phyloP scores from a whole-genome alignment of 371 early-diverging fungal genomes.

The Apophysomyces elegans region DNA sequence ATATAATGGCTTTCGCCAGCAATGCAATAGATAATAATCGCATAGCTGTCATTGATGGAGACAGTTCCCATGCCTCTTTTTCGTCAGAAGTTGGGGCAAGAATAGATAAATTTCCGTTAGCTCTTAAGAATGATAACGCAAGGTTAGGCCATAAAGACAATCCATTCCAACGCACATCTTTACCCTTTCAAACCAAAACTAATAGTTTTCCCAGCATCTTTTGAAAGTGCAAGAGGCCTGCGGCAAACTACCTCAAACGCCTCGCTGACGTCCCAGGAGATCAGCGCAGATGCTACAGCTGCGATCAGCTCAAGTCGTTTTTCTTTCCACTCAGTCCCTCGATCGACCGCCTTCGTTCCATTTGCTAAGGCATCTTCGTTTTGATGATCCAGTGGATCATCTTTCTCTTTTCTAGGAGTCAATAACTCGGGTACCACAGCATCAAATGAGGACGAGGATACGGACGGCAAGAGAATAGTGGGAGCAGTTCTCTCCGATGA shows the following conservation, averaged over 20 bases:
- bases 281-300: constrained; percentile 48
- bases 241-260: constrained; percentile 42
- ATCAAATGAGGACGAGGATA: constrained; percentile 40
- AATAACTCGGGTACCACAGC: constrained; percentile 40
- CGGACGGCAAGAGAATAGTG: constrained; percentile 33
- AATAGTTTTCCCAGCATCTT: constrained; percentile 27
- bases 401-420: constrained; percentile 30
- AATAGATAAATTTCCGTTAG: constrained; percentile 64
- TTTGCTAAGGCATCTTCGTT: constrained; percentile 15
- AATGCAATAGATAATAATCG: constrained; percentile 62
- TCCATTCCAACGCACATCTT: neutral
- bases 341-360: constrained; percentile 1
- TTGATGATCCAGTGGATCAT: constrained; percentile 41
- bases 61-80: constrained; percentile 60
- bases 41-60: constrained; percentile 65
- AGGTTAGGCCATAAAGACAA: neutral
- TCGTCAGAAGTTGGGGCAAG: constrained; percentile 46
- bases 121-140: constrained; percentile 17
- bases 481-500: neutral
- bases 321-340: constrained; percentile 21
- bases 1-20: constrained; percentile 55
- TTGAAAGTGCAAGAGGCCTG: constrained; percentile 32
- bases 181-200: constrained; percentile 72
- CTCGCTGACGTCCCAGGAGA: constrained; percentile 61
- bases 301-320: constrained; percentile 37